phyloP scores from a whole-genome alignment of 768 basidiomycete species.

The Tulasnella sp. region DNA sequence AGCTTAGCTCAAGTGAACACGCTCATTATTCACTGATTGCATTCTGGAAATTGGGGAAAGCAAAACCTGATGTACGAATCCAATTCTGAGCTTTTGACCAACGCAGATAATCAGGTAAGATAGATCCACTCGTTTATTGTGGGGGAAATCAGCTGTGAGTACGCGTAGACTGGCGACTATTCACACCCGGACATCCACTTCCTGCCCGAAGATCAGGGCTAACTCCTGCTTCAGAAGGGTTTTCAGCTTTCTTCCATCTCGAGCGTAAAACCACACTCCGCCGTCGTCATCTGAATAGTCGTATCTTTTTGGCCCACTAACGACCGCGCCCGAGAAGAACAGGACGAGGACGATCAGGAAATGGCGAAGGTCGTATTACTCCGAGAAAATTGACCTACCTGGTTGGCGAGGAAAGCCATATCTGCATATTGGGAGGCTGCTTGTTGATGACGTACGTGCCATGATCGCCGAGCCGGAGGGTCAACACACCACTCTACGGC shows the following conservation, averaged over 20 bases:
- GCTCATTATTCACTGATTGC: background rate
- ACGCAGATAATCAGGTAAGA: background rate
- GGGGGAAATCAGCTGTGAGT: background rate
- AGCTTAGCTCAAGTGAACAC: background rate
- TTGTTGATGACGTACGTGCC: conserved; percentile 96
- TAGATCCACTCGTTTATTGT: background rate
- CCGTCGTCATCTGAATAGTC: conserved; percentile 43
- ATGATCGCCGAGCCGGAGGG: conserved; percentile 56
- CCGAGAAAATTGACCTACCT: no score
- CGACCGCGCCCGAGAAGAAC: no score
- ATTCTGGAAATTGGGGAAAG: no score
- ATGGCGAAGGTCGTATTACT: conserved; percentile 3
- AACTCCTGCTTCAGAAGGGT: conserved; percentile 62
- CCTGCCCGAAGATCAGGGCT: conserved; percentile 29
- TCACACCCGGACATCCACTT: conserved; percentile 21
- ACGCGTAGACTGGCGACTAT: background rate
- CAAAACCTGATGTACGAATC: background rate
- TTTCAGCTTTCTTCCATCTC: conserved; percentile 52
- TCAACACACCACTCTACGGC: conserved; percentile 84
- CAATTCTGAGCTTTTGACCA: background rate
- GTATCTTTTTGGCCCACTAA: conserved; percentile 85
- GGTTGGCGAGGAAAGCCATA: conserved; percentile 84
- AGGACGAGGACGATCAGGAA: no score
- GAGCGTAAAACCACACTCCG: conserved; percentile 63
- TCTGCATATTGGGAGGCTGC: conserved; percentile 94